Base-by-base conservation (phyloP, 345 rosid species). In the Conringia planisiliqua region DNA sequence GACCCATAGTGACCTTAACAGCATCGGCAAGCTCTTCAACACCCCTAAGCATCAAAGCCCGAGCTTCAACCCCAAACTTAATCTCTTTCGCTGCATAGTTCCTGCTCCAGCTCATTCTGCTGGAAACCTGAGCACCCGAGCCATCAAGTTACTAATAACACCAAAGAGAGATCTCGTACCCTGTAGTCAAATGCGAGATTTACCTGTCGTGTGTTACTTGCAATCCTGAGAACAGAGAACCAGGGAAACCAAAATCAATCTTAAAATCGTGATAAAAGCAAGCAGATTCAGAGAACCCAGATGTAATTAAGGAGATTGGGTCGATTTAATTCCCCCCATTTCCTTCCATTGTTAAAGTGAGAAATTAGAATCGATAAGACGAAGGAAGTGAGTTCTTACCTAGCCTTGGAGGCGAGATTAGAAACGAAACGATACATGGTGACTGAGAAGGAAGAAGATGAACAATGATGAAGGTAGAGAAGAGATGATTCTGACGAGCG, bases 1-100 rank as follows among this genome's bases (percentile, higher is more conserved):
- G 95, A 50, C 92, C 94, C 91, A 87, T 87, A 55, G 94, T 89
- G 62, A 89, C 91, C 68, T 73, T 79, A 43, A 89, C 91, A 29
- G 88, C 86, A 76, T 89, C 88, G 12, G 87, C 90, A 20, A 89
- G 86, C 61, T 89, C 94, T 64, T 85, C 89, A 42, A 85, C 91
- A 13, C 94, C 91, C 50, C 54, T 84, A 50, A 89, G 91, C 94
- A 87, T 87, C 80, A 84, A 33, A 38, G 90, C 90, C 2, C 94
- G 82, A 22, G 94, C 91, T 60, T 89, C 90, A 14, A 89, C 92
- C 2, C 92, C 90, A 51, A 89, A 86, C 57, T 44, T 81, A 10
- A 85, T 86, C 32, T 87, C 90, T 76, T 89, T 87, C 4, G 90
- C 90, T 3, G 86, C 90, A 82, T 85, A 86, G 58, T 83, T 86